Percentiles rank a stretch among this genome's conserved stretches.
These are phyloP conservation scores for Pseudonitzschia pungens DNA, from an alignment of 108 stramenopile genomes.

Conservation along the genomic window DNA sequence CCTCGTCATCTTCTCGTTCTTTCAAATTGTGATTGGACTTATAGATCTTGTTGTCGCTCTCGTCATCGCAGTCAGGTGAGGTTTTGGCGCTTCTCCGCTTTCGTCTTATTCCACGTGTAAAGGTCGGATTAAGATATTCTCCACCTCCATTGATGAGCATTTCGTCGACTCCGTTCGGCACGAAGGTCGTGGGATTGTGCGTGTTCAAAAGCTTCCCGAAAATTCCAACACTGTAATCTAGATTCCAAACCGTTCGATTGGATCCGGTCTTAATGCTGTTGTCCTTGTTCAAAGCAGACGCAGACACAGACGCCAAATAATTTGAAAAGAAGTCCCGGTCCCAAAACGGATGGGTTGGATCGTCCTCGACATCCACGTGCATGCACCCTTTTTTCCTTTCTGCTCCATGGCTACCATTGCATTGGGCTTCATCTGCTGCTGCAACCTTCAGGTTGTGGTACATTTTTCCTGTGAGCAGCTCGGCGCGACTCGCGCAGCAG, in stretches of 20 bases:
- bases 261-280: neutral
- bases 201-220: slow-evolving; percentile 50
- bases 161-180: slow-evolving; percentile 40
- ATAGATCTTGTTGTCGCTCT: no score
- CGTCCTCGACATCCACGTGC: slow-evolving; percentile 31
- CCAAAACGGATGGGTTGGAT: slow-evolving; percentile 28
- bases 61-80: no score
- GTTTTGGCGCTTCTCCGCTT: no score
- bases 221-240: slow-evolving; percentile 39
- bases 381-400: slow-evolving; percentile 25
- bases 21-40: no score
- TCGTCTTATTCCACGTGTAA: slow-evolving; percentile 13
- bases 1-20: no score
- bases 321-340: slow-evolving; percentile 33
- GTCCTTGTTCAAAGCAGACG: neutral
- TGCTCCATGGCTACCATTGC: neutral
- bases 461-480: slow-evolving; percentile 42
- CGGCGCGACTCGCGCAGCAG: slow-evolving; percentile 48
- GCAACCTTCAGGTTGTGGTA: slow-evolving; percentile 36
- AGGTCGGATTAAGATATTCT: slow-evolving; percentile 33
- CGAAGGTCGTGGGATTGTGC: slow-evolving; percentile 26
- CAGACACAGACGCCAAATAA: slow-evolving; percentile 19
- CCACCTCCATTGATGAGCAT: slow-evolving; percentile 47
- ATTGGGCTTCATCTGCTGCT: neutral
- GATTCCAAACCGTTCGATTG: neutral